phyloP scores from a whole-genome alignment of 2,329 filamentous ascomycete genomes.

The Clathrospora elynae region DNA sequence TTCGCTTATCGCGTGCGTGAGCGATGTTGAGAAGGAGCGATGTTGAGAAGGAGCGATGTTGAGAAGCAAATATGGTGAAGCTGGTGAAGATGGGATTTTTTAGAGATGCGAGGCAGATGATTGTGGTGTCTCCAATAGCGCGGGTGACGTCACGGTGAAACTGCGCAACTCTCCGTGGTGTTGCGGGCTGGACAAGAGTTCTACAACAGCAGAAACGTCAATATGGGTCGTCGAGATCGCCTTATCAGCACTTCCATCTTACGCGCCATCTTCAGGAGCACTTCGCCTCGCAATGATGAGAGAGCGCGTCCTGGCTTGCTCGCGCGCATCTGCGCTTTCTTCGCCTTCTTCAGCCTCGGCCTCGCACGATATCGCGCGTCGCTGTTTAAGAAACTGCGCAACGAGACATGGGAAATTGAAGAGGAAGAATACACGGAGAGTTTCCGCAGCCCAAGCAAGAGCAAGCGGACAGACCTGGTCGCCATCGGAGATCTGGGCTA shows the following conservation, averaged over 20 bases:
- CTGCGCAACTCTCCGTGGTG: too few relatives aligned
- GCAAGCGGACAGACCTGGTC: conserved; percentile 53
- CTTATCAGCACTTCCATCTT: conserved; percentile 47
- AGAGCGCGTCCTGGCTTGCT: conserved; percentile 42
- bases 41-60: too few relatives aligned
- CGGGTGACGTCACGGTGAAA: too few relatives aligned
- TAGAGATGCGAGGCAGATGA: too few relatives aligned
- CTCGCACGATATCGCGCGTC: conserved; percentile 55
- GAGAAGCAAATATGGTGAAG: too few relatives aligned
- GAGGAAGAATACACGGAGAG: conserved; percentile 61
- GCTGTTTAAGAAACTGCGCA: conserved; percentile 59
- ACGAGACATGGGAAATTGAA: conserved; percentile 58
- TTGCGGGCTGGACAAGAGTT: conserved; percentile 8
- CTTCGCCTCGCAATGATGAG: conserved; percentile 22
- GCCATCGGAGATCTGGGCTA: conserved; percentile 73
- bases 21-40: too few relatives aligned
- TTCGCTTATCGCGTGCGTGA: background rate
- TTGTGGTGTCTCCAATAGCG: too few relatives aligned
- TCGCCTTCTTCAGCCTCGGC: conserved; percentile 58
- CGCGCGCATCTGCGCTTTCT: conserved; percentile 58
- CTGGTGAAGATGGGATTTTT: too few relatives aligned
- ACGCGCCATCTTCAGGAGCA: conserved; percentile 41
- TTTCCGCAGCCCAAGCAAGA: conserved; percentile 53
- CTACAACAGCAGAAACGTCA: conserved; percentile 7
- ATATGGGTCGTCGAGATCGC: conserved; percentile 45